Evolutionary conservation across 306 rosid species (phyloP), one percentile per base, ranked within the genome.

Genomic region (Vigna nakashimae): DNA sequence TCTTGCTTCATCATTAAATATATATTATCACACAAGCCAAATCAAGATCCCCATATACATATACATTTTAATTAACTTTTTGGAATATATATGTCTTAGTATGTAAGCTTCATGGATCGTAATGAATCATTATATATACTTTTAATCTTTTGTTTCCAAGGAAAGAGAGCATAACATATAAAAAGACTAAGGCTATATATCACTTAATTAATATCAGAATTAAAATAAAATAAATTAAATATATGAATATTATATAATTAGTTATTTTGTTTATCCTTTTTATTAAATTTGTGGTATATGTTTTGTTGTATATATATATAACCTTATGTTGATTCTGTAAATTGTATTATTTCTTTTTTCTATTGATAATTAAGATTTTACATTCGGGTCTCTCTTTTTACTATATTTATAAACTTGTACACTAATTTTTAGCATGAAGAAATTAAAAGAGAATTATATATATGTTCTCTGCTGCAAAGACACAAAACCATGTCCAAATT

Each of bases 131-230:
- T 74, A 46, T 64, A 48, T 38, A 55, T 64, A 57, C 38, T 73
- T 69, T 64, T 7, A 78, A 50, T 57, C 86, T 82, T 20, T 85
- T 85, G 73, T 66, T 85, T 82, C 59, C 52, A 78, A 56, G 86
- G 69, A 72, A 84, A 83, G 81, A 38, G 59, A 40, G 26, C 63
- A 71, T 36, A n/a, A 50, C 45, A 28, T 9, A 56, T 52, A 50
- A n/a, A 22, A 11, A 38, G 40, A 4, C 5, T 0, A 30, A 34
- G 38, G 38, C 7, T 26, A 26, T 26, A 26, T 2, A 26, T 26
- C 28, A 26, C 28, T 26, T 26, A 26, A 26, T 26, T 26, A 26
- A 26, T 26, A 26, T 26, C 2, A 26, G 28, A 26, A 26, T 26
- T 20, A 2, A 26, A 26, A 26, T 30, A 30, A 3, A 30, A 26